Evolutionary conservation across 164 flowering plant genomes (phyloP).

Genomic region (Platanus orientalis): DNA sequence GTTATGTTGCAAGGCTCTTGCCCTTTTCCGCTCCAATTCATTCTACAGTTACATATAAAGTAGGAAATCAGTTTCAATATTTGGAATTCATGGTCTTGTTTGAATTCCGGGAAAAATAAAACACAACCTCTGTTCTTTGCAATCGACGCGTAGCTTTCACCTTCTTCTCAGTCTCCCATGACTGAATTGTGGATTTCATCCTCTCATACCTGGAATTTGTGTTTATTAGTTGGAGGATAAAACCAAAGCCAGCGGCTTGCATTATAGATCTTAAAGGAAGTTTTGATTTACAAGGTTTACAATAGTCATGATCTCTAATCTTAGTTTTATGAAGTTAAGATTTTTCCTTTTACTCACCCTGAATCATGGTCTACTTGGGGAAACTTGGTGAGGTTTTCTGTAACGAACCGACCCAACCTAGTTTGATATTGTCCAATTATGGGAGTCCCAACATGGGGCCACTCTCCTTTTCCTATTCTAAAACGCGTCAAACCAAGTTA

Average conservation of each 20-base stretch:
- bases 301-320: background rate
- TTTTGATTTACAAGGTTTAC: background rate
- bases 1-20: conserved; percentile 34
- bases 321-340: background rate
- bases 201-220: conserved; percentile 51
- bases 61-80: background rate
- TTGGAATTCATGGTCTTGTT: background rate
- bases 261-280: background rate
- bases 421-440: too few relatives aligned
- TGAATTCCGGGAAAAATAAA: background rate
- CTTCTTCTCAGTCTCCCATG: conserved; percentile 72
- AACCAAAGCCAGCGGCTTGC: background rate
- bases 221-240: conserved; percentile 4
- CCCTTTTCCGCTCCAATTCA: conserved; percentile 41
- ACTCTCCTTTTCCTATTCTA: too few relatives aligned
- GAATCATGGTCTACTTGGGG: background rate
- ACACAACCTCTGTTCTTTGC: conserved; percentile 54
- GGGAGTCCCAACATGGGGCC: too few relatives aligned
- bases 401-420: too few relatives aligned
- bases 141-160: conserved; percentile 34
- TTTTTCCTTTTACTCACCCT: background rate
- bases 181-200: conserved; percentile 33
- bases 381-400: too few relatives aligned
- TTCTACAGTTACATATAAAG: conserved; percentile 29
- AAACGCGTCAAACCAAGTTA: too few relatives aligned